A percentile compares a stretch with the other conserved stretches of the same genome.
Evolutionary conservation across 1,139 yeast genomes (phyloP).

Genomic region (Keqinozyma sinolaborantium): DNA sequence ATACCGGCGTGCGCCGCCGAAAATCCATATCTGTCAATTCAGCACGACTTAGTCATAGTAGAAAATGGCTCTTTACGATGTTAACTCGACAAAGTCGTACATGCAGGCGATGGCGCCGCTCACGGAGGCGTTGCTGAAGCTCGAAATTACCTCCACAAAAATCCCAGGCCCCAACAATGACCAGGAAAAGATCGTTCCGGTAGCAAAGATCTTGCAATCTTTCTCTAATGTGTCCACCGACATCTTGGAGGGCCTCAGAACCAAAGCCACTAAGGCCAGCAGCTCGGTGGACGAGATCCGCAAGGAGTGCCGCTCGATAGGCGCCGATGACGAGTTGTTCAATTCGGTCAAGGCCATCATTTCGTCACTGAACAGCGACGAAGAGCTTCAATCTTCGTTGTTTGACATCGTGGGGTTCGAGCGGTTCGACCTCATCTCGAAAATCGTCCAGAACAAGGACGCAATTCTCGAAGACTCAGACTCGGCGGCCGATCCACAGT

Average conservation of each 20-base stretch:
- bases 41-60: background rate
- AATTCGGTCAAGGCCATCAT: constrained; percentile 23
- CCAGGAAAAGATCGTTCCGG: constrained; percentile 20
- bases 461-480: constrained; percentile 18
- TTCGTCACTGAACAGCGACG: constrained; percentile 41
- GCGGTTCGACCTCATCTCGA: constrained; percentile 73
- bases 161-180: constrained; percentile 34
- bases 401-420: constrained; percentile 85
- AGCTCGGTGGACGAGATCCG: constrained; percentile 18
- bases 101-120: constrained; percentile 75
- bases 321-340: constrained; percentile 21
- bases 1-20: constrained; percentile 1
- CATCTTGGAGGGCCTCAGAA: constrained; percentile 25
- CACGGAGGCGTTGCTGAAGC: constrained; percentile 39
- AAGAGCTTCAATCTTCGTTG: constrained; percentile 61
- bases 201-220: constrained; percentile 22
- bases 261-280: constrained; percentile 10
- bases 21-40: constrained; percentile 1
- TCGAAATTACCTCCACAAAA: constrained; percentile 23
- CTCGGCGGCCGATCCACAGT: constrained; percentile 18
- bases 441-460: constrained; percentile 52
- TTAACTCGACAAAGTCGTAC: constrained; percentile 68
- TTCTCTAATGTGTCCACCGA: constrained; percentile 32
- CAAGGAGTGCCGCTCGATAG: constrained; percentile 25
- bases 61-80: constrained; percentile 30